Base-by-base conservation (phyloP, 768 basidiomycete genomes). In the Mycena vulgaris region DNA sequence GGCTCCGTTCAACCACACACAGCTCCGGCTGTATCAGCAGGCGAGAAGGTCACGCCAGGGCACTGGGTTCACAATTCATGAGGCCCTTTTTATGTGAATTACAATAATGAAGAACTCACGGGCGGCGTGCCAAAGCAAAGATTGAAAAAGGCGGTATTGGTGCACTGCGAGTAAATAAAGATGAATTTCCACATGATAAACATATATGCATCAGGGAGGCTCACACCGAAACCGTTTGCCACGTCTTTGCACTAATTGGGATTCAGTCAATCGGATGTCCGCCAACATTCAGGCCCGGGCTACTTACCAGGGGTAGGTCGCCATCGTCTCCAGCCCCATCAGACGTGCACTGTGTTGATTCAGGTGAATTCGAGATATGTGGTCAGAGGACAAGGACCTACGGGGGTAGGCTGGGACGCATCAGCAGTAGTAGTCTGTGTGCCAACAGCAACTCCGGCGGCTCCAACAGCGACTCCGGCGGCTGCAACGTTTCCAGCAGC, bases 21-120 rank as follows among this genome's bases (percentile, higher is more conserved):
- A 61, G 37, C 25, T 49, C 59, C 59, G 59, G 59, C 59, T 49
- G 59, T 61, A 61, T 61, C 59, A 49, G 59, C 59, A 48, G 59
- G 59, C 47, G 59, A 61, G 59, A 61, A 61, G 59, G 59, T 61
- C 59, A 61, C 59, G 47, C 59, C 59, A 49, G 59, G 59, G 59
- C 59, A 61, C 59, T 61, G 47, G 58, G 59, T 49, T 61, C 59
- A 61, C 31, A 61, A 35, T 61, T 37, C 31, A 61, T 49, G 47
- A 35, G 59, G 59, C 33, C 47, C 45, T 49, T 61, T n/a, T 61
- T 61, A 61, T 61, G 31, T 61, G 59, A 61, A 61, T 61, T 23
- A 61, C 47, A 61, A 49, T 16, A 49, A 61, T 61, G 47, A 47
- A 61, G 59, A 48, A 61, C 59, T 61, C 47, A 61, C 59, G 33